Base-by-base conservation (phyloP, 768 basidiomycete genomes). In the Hericium alpestre region DNA sequence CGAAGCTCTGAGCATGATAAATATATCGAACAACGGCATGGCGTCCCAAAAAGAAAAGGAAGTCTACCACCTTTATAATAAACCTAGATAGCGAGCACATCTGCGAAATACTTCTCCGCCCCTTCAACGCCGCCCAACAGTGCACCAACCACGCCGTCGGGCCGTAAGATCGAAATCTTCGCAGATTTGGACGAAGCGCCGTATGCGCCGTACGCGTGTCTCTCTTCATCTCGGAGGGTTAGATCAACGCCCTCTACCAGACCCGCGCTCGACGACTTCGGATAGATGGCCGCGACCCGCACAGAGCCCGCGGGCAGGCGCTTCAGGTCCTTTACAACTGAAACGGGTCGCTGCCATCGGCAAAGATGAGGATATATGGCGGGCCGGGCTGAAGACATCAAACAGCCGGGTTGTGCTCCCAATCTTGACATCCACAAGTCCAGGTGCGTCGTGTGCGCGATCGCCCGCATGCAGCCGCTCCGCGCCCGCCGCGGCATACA, bases 371-470 rank as follows among this genome's bases (percentile, higher is more conserved):
- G 22, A 60, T 50, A 20, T 56, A 50, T 63, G 60, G 25, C 39
- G 51, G 0, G 49, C 55, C 11, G 57, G 51, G n/a, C 46, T 53
- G 53, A 60, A 62, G 22, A 62, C 7, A 55, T 57, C 48, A 56
- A 58, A 61, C 2, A 61, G 43, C 32, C 55, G 15, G 27, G 32
- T 1, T 7, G 7, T 16, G 9, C 12, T 25, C 7, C 55, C 55
- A 12, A 16, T 54, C 13, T 38, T 4, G 20, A 22, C 2, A 22
- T 58, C 51, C 20, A 54, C 8, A n/a, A 58, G 41, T 13, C 41
- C 43, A 2, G 58, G 53, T 27, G 63, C 62, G 18, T 64, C 63
- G 15, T 56, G 62, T 11, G 63, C 62, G 9, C 62, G 53, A 38
- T 62, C 62, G 6, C 62, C 63, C 10, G 57, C 61, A 3, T 51